These are phyloP conservation scores for Globisporangium polare DNA, from an alignment of 352 stramenopile species.

Conservation along the genomic window DNA sequence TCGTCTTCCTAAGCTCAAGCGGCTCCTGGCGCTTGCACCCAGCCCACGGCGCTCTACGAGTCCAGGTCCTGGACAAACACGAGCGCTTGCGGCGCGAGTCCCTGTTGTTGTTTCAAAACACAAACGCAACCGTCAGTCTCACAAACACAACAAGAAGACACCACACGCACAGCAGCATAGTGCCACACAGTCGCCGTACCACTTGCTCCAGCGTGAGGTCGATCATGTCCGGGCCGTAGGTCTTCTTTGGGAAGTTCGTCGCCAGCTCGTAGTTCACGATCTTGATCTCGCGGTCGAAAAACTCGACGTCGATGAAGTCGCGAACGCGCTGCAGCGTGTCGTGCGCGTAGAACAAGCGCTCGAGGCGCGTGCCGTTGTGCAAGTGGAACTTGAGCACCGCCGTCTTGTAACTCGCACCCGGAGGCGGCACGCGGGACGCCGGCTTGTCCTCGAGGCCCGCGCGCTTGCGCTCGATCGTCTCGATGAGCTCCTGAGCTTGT, in stretches of 20 bases:
- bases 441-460: slow-evolving; percentile 37
- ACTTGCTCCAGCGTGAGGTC: slow-evolving; percentile 65
- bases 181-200: slow-evolving; percentile 28
- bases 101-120: slow-evolving; percentile 35
- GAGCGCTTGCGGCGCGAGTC: slow-evolving; percentile 65
- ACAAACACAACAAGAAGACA: not conserved
- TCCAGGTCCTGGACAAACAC: slow-evolving; percentile 84
- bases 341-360: slow-evolving; percentile 78
- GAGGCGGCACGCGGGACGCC: slow-evolving; percentile 40
- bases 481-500: slow-evolving; percentile 29
- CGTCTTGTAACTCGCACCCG: slow-evolving; percentile 60
- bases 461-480: slow-evolving; percentile 60
- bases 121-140: not conserved
- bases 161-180: not conserved
- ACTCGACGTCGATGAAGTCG: slow-evolving; percentile 79
- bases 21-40: not conserved
- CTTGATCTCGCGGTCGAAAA: slow-evolving; percentile 69
- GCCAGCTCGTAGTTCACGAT: slow-evolving; percentile 82
- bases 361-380: slow-evolving; percentile 68
- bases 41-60: slow-evolving; percentile 32
- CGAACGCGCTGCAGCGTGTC: slow-evolving; percentile 76
- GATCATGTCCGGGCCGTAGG: slow-evolving; percentile 56
- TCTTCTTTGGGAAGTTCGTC: slow-evolving; percentile 83
- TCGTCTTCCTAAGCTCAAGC: not conserved
- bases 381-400: slow-evolving; percentile 78